Evolutionary conservation across 371 early-diverging fungal genomes (phyloP).

Genomic region (Lichtheimia hyalospora): DNA sequence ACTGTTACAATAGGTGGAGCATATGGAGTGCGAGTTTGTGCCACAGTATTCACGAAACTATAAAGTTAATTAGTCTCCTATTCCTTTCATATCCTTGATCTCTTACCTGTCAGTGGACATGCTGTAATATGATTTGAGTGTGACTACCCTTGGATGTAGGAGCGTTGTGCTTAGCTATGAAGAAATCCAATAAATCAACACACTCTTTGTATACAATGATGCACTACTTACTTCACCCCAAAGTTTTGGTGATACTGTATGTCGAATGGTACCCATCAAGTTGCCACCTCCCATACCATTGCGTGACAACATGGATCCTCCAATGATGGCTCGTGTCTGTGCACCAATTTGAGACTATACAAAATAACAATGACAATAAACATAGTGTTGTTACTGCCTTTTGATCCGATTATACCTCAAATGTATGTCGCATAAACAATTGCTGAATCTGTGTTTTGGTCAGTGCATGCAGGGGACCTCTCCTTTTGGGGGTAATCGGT

Average conservation of each 20-base stretch:
- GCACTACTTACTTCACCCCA: constrained; percentile 59
- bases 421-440: constrained; percentile 81
- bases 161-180: constrained; percentile 57
- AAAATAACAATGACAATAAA: background rate
- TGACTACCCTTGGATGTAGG: constrained; percentile 55
- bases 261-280: constrained; percentile 70
- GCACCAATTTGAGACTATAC: constrained; percentile 67
- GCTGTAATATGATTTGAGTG: constrained; percentile 70
- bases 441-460: constrained; percentile 64
- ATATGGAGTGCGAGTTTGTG: constrained; percentile 49
- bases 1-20: constrained; percentile 67
- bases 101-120: constrained; percentile 63
- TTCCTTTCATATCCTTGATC: background rate
- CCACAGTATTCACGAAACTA: constrained; percentile 67
- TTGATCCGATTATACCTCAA: constrained; percentile 57
- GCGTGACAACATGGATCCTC: constrained; percentile 70
- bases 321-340: constrained; percentile 63
- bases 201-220: background rate
- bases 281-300: constrained; percentile 82
- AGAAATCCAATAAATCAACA: background rate
- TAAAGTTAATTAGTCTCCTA: background rate
- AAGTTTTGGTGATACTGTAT: constrained; percentile 70
- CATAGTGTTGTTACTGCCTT: background rate
- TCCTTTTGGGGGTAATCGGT: constrained; percentile 14
- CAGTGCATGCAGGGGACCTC: constrained; percentile 27